These are phyloP conservation scores for Phytophthora kernoviae DNA, from an alignment of 352 stramenopile species.

Conservation along the genomic window DNA sequence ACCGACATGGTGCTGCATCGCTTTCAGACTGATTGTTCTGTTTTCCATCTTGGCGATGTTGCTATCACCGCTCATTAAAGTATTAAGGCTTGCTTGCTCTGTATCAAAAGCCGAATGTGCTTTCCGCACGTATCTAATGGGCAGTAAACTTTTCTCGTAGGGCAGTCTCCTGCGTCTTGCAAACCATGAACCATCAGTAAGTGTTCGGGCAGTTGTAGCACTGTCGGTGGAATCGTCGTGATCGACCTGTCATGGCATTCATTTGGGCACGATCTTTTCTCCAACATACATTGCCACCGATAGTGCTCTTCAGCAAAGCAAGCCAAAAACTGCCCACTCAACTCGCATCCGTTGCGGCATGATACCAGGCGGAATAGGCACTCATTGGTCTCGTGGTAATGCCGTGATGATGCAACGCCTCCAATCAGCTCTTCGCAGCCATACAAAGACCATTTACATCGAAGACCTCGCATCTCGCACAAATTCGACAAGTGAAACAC, in stretches of 20 bases:
- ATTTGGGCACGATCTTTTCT: slow-evolving; percentile 49
- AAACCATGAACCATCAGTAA: slow-evolving; percentile 50
- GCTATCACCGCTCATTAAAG: slow-evolving; percentile 30
- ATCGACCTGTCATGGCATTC: slow-evolving; percentile 9
- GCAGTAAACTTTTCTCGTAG: slow-evolving; percentile 41
- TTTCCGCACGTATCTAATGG: slow-evolving; percentile 73
- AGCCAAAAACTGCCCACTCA: slow-evolving; percentile 43
- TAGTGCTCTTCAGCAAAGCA: slow-evolving; percentile 69
- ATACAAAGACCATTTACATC: slow-evolving; percentile 57
- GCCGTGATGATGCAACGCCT: slow-evolving; percentile 41
- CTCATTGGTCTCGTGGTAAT: slow-evolving; percentile 62
- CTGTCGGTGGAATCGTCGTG: not conserved
- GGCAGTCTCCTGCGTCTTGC: slow-evolving; percentile 54
- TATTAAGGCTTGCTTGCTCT: not conserved
- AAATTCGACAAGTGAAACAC: slow-evolving; percentile 58
- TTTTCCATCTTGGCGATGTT: slow-evolving; percentile 1
- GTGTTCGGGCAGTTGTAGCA: slow-evolving; percentile 30
- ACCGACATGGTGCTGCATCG: slow-evolving; percentile 15
- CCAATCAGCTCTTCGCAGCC: slow-evolving; percentile 54
- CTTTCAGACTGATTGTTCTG: slow-evolving; percentile 13
- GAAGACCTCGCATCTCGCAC: slow-evolving; percentile 47
- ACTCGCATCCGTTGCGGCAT: slow-evolving; percentile 56
- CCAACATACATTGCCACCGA: slow-evolving; percentile 65
- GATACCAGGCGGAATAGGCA: slow-evolving; percentile 56
- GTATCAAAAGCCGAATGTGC: slow-evolving; percentile 52